Conservation (phyloP, 1,284 basidiomycete species). For the Cutaneotrichosporon mucoides region DNA sequence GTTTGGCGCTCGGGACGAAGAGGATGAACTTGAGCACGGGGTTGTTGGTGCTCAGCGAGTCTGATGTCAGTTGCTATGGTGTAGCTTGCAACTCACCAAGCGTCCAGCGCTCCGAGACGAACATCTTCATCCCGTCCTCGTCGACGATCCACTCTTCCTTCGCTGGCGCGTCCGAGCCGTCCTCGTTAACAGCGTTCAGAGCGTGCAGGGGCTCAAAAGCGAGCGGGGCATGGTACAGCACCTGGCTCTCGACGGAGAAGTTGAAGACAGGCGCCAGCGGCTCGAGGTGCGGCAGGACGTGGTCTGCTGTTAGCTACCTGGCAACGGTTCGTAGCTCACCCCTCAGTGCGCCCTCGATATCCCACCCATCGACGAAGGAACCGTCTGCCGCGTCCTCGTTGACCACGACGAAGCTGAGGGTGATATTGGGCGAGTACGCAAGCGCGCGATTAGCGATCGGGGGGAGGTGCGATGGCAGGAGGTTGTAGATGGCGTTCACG, state of each 20-base stretch:
- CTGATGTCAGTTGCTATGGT: conserved; percentile 16
- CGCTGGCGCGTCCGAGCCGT: no score
- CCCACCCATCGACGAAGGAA: conserved; percentile 63
- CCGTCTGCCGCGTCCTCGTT: conserved; percentile 80
- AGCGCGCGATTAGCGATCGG: conserved; percentile 43
- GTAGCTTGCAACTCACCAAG: conserved; percentile 58
- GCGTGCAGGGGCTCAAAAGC: conserved; percentile 61
- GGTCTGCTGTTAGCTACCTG: conserved; percentile 53
- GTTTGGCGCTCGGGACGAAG: conserved; percentile 70
- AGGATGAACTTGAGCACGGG: conserved; percentile 89
- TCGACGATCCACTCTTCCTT: conserved; percentile 57
- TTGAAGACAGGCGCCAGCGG: conserved; percentile 70
- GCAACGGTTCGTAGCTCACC: conserved; percentile 53
- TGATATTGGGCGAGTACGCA: conserved; percentile 69
- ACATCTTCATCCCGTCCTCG: conserved; percentile 77
- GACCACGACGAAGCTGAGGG: conserved; percentile 56
- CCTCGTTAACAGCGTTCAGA: no score
- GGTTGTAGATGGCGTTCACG: conserved; percentile 58
- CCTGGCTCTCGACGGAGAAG: conserved; percentile 88
- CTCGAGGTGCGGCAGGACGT: conserved; percentile 63
- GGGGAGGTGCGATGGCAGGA: conserved; percentile 53
- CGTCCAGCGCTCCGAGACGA: conserved; percentile 92
- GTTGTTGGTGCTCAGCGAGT: conserved; percentile 63
- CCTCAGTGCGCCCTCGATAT: conserved; percentile 60
- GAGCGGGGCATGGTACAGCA: conserved; percentile 85